Percentiles rank a stretch among this genome's conserved stretches.
Conservation (phyloP, 306 rosid species). For the Astragalus membranaceus region DNA sequence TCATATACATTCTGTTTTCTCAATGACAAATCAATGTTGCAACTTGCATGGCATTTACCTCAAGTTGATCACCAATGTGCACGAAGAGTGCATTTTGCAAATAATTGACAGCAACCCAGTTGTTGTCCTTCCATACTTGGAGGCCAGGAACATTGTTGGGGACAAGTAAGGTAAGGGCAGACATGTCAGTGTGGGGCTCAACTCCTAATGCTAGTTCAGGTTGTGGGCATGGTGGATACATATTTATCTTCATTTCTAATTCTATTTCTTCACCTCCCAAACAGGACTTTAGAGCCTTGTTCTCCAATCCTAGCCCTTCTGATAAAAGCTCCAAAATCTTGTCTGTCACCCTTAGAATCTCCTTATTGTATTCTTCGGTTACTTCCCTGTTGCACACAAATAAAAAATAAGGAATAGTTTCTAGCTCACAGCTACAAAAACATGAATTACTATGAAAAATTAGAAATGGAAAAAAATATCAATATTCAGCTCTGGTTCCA, state of each 20-base stretch:
- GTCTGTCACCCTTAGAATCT: conserved; percentile 32
- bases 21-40: background rate
- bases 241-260: conserved; percentile 64
- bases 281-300: conserved; percentile 23
- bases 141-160: conserved; percentile 58
- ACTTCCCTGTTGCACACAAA: conserved; percentile 33
- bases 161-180: conserved; percentile 51
- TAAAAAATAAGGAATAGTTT: too few relatives aligned
- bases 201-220: conserved; percentile 64
- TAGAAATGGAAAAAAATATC: too few relatives aligned
- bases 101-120: conserved; percentile 49
- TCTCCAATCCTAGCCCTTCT: conserved; percentile 47
- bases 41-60: conserved; percentile 32
- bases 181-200: conserved; percentile 77
- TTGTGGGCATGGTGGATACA: conserved; percentile 77
- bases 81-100: conserved; percentile 39
- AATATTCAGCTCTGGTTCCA: too few relatives aligned
- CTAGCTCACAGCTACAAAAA: background rate
- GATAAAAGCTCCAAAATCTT: conserved; percentile 42
- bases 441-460: too few relatives aligned
- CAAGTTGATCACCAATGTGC: conserved; percentile 61
- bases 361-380: conserved; percentile 43
- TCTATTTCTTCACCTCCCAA: conserved; percentile 47
- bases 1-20: background rate
- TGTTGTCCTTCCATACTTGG: conserved; percentile 42